Evolutionary conservation across 2,329 filamentous ascomycete genomes (phyloP), one percentile per base, ranked within the genome.

Genomic region (Fusarium goolgardi): DNA sequence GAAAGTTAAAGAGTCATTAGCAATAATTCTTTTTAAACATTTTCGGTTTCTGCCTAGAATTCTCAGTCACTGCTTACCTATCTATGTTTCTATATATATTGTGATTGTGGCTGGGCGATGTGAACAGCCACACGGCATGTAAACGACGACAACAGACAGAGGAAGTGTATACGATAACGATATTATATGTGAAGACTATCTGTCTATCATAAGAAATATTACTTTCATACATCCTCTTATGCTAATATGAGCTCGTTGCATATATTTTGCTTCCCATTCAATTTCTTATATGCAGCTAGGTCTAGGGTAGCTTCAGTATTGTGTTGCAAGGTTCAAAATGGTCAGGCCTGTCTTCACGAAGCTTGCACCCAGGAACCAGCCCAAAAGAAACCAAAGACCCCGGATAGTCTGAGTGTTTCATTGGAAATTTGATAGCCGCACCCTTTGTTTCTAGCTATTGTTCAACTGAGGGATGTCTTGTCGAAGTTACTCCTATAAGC

Each of bases 1-100:
- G 52, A 27, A 41, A 43, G 12, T 34, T n/a, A 31, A 63, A 58
- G 65, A 67, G 61, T 69, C 56, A 69, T 55, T 11, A 44, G 25
- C 10, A 46, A 21, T 52, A 18, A 50, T 45, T 40, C 21, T 21
- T 34, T 27, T 18, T 34, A 11, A 29, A 29, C 40, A 9, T 45
- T 45, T 46, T 34, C 27, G 8, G 13, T 15, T 21, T 64, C 61
- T 64, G 44, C 59, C 52, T 63, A 35, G 58, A 35, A 37, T 34
- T 23, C 20, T 6, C 13, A 31, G n/a, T 12, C 15, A 21, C 18
- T 45, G 5, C 21, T 41, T 23, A n/a, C 6, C 5, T 11, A 21
- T 6, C 5, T 11, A 21, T 29, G 18, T 11, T 32, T 16, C 40
- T 47, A n/a, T 18, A 12, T 18, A n/a, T 18, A 20, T 27, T 34